Evolutionary conservation across 345 rosid genomes (phyloP), one percentile per base, ranked within the genome.

Genomic region (Bruguiera sexangula): DNA sequence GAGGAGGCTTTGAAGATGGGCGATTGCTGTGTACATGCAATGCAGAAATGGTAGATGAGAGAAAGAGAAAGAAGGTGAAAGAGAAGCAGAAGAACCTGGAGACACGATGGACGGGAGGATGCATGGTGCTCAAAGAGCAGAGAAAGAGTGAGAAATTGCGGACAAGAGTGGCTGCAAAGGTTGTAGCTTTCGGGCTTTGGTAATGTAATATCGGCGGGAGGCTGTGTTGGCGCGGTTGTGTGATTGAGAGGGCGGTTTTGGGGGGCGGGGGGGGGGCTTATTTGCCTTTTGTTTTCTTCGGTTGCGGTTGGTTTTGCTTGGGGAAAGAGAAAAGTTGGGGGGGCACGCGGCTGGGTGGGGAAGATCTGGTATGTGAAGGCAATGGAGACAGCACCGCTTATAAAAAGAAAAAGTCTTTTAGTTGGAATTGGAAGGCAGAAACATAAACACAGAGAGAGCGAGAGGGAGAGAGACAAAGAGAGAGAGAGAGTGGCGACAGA

Each of bases 41-140:
- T 78, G 91, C 77, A 19, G 64, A 63, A 59, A 83, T 70, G 16
- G 50, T 19, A 58, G 66, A 16, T 37, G 73, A 21, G 68, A 75
- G 57, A 68, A 51, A 29, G 31, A 73, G 1, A 59, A 78, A 18
- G 74, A 85, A 58, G 73, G 81, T 32, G 67, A 83, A 3, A 36
- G 71, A 8, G 43, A 9, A 19, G 50, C 27, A 55, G 13, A 58
- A 10, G 66, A 63, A 63, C n/a, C 27, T 39, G 73, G 67, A 56
- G 36, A 83, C 71, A 74, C 85, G 89, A 69, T 73, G 68, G 87
- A 79, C 54, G 60, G 62, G 59, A 63, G 80, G 64, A 81, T 65
- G 87, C 96, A 89, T 91, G 84, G 86, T 52, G 81, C 81, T 74
- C 67, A 29, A 13, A 55, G 27, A 55, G 48, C 43, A 34, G 6